Evolutionary conservation across 352 stramenopile genomes (phyloP).

Genomic region (Phytopythium litorale): DNA sequence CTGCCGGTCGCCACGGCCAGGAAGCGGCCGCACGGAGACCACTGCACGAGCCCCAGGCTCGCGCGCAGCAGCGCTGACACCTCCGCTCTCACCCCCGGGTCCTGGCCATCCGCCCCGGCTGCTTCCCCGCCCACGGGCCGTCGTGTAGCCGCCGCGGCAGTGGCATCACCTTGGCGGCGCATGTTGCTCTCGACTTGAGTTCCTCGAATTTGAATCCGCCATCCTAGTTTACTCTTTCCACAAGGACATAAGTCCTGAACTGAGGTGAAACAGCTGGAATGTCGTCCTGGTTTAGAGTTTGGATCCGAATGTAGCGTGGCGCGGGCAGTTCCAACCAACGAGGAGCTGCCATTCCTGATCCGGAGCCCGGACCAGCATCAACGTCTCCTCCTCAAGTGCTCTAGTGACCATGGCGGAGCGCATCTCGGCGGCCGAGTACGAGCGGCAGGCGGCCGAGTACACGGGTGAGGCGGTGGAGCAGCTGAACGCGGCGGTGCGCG

Average conservation of each 20-base stretch:
- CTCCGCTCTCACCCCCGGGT: constrained; percentile 15
- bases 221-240: neutral
- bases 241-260: neutral
- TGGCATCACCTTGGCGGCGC: neutral
- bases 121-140: neutral
- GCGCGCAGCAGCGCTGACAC: constrained; percentile 53
- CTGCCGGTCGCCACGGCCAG: constrained; percentile 49
- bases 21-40: constrained; percentile 57
- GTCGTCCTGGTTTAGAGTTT: neutral
- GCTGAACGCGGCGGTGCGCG: constrained; percentile 58
- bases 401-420: constrained; percentile 18
- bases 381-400: neutral
- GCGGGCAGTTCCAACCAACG: constrained; percentile 6
- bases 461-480: constrained; percentile 57
- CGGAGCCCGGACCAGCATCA: neutral
- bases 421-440: constrained; percentile 52
- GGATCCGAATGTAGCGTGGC: neutral
- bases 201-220: neutral
- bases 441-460: constrained; percentile 63
- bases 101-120: neutral
- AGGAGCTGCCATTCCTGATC: neutral
- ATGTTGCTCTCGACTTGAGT: neutral
- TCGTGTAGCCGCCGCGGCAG: neutral
- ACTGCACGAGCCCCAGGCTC: constrained; percentile 56
- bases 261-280: neutral